Conservation (phyloP, 768 basidiomycete genomes). For the Gelatoporia subvermispora region DNA sequence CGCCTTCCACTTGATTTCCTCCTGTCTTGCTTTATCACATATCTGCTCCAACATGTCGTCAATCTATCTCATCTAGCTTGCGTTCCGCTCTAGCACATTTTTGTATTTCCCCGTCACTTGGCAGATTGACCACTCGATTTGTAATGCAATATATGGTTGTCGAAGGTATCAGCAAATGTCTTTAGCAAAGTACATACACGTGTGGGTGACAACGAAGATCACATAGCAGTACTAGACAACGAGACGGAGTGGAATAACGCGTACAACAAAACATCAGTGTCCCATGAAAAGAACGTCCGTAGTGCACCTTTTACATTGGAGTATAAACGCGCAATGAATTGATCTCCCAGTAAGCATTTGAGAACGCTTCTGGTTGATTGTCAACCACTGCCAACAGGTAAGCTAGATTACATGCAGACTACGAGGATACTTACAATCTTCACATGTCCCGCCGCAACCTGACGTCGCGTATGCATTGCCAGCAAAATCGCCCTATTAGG, state of each 20-base stretch:
- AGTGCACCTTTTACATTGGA: conserved; percentile 1
- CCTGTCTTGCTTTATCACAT: background rate
- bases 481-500: conserved; percentile 49
- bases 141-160: no score
- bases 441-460: conserved; percentile 40
- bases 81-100: background rate
- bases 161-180: no score
- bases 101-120: background rate
- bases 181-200: no score
- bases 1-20: background rate
- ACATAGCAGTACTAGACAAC: no score
- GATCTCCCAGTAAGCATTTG: conserved; percentile 67
- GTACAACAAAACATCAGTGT: no score
- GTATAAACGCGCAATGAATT: conserved; percentile 55
- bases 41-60: background rate
- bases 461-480: conserved; percentile 36
- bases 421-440: conserved; percentile 37
- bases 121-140: no score
- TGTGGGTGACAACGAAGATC: no score
- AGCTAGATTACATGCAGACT: background rate
- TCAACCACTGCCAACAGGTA: conserved; percentile 41
- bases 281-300: background rate
- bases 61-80: background rate
- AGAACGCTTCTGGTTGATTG: conserved; percentile 53
- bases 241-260: no score